These are phyloP conservation scores for Kuraishia capsulata DNA, from an alignment of 805 yeast genomes.

Conservation along the genomic window DNA sequence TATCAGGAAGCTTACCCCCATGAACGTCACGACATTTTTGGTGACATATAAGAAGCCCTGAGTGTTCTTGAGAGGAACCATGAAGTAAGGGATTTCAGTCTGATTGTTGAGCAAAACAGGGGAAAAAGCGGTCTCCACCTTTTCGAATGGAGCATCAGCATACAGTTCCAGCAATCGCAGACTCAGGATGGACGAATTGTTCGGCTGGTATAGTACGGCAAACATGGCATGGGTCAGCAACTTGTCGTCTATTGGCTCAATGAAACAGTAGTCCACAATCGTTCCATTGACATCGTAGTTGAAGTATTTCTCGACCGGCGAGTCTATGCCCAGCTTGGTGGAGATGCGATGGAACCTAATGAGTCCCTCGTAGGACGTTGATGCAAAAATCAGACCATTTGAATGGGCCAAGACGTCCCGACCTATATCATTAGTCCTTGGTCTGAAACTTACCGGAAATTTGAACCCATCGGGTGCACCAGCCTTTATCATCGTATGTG, in stretches of 20 bases:
- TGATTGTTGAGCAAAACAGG: slow-evolving; percentile 13
- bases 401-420: slow-evolving; percentile 13
- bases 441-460: too few relatives aligned
- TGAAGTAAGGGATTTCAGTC: slow-evolving; percentile 17
- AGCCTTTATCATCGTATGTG: too few relatives aligned
- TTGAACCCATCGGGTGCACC: too few relatives aligned
- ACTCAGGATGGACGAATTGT: slow-evolving; percentile 7
- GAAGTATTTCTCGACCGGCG: slow-evolving; percentile 8
- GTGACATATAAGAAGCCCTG: slow-evolving; percentile 17
- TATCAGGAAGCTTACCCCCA: slow-evolving; percentile 15
- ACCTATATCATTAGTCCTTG: too few relatives aligned
- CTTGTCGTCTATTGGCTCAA: slow-evolving; percentile 11
- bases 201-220: slow-evolving; percentile 7
- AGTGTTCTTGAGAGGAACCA: slow-evolving; percentile 15
- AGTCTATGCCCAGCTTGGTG: slow-evolving; percentile 3
- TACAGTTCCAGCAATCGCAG: slow-evolving; percentile 16
- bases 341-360: slow-evolving; percentile 2
- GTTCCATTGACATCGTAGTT: slow-evolving; percentile 15
- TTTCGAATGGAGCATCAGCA: slow-evolving; percentile 5
- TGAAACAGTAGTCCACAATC: slow-evolving; percentile 13
- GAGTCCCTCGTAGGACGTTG: neutral
- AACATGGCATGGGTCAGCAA: slow-evolving; percentile 11
- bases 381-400: neutral
- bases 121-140: slow-evolving; percentile 9
- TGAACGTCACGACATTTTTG: slow-evolving; percentile 11